Conservation (phyloP, 2,329 filamentous ascomycete species). For the Pyrenophora teres region DNA sequence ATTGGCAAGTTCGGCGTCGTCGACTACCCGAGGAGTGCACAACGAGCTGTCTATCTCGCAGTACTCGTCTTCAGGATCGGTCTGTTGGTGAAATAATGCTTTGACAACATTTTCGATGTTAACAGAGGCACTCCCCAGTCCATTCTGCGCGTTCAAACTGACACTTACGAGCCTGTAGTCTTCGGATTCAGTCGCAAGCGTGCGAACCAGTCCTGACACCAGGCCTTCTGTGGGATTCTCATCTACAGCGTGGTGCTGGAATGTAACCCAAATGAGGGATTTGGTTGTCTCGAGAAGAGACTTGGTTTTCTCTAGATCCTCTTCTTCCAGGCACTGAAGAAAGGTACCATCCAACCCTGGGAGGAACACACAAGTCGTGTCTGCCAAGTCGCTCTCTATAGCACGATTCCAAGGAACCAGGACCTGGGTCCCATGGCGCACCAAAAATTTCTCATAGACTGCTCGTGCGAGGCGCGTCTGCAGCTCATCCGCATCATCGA, state of each 20-base stretch:
- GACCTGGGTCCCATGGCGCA: background rate
- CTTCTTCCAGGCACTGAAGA: conserved; percentile 10
- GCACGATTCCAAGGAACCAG: conserved; percentile 5
- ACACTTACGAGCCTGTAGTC: conserved; percentile 15
- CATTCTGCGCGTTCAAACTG: background rate
- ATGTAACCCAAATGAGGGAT: conserved; percentile 11
- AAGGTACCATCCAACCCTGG: conserved; percentile 7
- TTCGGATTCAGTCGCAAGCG: conserved; percentile 16
- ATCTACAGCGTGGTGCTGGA: background rate
- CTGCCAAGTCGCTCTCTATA: background rate
- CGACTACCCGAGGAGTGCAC: conserved; percentile 12
- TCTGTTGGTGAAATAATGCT: background rate
- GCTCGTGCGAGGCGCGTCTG: conserved; percentile 6
- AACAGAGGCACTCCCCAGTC: background rate
- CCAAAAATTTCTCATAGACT: background rate
- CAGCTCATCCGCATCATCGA: conserved; percentile 3
- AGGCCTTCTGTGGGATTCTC: conserved; percentile 12
- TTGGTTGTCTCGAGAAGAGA: conserved; percentile 1
- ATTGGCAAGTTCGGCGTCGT: conserved; percentile 5
- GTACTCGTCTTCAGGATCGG: conserved; percentile 20
- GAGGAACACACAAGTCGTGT: conserved; percentile 13
- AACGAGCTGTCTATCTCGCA: conserved; percentile 10
- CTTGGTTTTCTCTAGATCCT: conserved; percentile 10
- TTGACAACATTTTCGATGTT: conserved; percentile 7
- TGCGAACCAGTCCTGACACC: conserved; percentile 15